Conservation (phyloP, 1,139 yeast species). For the Candida labiduridarum region DNA sequence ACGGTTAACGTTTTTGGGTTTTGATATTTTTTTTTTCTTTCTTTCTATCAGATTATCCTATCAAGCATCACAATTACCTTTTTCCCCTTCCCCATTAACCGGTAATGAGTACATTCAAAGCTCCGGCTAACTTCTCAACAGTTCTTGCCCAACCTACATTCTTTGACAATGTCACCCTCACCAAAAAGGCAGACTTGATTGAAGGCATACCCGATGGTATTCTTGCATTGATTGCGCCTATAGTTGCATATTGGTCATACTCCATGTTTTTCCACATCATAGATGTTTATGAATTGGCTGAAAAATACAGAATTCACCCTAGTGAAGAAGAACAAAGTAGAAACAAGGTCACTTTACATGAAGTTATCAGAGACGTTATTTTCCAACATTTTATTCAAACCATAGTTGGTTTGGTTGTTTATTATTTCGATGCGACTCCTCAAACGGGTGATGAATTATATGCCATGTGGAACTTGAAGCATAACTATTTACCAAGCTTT, state of each 20-base stretch:
- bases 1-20: not conserved
- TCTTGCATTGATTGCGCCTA: constrained; percentile 72
- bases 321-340: constrained; percentile 77
- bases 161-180: constrained; percentile 11
- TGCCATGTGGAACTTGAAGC: constrained; percentile 68
- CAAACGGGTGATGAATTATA: constrained; percentile 73
- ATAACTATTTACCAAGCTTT: constrained; percentile 32
- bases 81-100: not conserved
- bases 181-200: constrained; percentile 15
- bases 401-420: constrained; percentile 59
- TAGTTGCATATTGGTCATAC: constrained; percentile 80
- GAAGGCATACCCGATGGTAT: constrained; percentile 71
- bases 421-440: constrained; percentile 61
- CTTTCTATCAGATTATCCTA: not conserved
- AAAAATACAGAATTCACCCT: constrained; percentile 86
- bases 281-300: constrained; percentile 75
- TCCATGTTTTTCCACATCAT: constrained; percentile 74
- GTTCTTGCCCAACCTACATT: constrained; percentile 16
- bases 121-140: constrained; percentile 17
- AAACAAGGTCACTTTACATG: constrained; percentile 69
- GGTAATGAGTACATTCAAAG: constrained; percentile 12
- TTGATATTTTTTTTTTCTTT: not conserved
- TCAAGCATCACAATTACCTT: not conserved
- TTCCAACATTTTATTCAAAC: constrained; percentile 86
- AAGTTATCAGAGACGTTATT: constrained; percentile 79